These are phyloP conservation scores for Saccharomycopsis babjevae DNA, from an alignment of 805 yeast genomes.

Conservation along the genomic window DNA sequence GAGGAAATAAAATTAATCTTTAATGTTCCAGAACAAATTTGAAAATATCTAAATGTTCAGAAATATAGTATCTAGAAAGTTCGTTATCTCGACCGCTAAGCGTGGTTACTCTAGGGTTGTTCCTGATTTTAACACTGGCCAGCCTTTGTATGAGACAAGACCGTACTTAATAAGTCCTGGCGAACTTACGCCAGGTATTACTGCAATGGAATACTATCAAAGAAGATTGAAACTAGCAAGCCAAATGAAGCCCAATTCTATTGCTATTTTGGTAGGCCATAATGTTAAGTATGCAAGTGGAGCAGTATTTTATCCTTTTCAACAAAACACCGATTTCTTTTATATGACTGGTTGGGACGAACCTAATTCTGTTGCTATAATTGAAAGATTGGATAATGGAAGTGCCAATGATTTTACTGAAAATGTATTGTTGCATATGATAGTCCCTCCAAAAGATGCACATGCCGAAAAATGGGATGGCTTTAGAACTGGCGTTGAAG, in stretches of 20 bases:
- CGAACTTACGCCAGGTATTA: constrained; percentile 78
- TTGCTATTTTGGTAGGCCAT: constrained; percentile 69
- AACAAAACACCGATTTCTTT: constrained; percentile 81
- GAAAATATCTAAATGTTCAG: constrained; percentile 59
- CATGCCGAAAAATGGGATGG: constrained; percentile 93
- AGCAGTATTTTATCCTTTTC: constrained; percentile 83
- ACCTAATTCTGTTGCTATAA: constrained; percentile 62
- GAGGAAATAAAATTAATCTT: no score
- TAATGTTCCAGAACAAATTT: no score
- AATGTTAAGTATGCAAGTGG: constrained; percentile 75
- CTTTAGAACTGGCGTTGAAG: constrained; percentile 74
- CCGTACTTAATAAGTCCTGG: constrained; percentile 68
- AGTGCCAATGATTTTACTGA: constrained; percentile 31
- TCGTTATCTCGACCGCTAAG: neutral
- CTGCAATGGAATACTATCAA: constrained; percentile 70
- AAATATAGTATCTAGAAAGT: constrained; percentile 64
- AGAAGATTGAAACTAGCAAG: constrained; percentile 55
- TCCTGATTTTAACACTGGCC: constrained; percentile 55
- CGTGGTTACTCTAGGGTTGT: constrained; percentile 29
- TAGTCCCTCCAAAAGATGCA: constrained; percentile 77
- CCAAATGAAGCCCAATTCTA: constrained; percentile 48
- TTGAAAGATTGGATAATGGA: constrained; percentile 50
- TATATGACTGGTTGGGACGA: constrained; percentile 91
- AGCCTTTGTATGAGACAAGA: constrained; percentile 78
- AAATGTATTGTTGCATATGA: constrained; percentile 51